Evolutionary conservation across 1,139 yeast species (phyloP).

Genomic region (Blastobotrys persicus): DNA sequence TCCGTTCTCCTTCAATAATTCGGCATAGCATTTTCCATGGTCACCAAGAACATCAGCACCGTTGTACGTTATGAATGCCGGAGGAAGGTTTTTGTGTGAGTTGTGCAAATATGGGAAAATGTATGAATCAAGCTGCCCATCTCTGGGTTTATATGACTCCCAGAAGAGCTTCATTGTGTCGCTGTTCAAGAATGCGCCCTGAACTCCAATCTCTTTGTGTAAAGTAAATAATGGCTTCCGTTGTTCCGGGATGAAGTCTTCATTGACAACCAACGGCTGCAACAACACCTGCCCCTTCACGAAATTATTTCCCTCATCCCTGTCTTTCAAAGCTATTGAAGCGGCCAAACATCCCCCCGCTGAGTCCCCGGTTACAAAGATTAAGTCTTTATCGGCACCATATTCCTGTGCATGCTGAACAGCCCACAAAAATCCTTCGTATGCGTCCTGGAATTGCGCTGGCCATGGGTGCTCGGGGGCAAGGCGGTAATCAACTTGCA

Average conservation of each 20-base stretch:
- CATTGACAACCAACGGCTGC: constrained; percentile 1
- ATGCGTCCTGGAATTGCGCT: constrained; percentile 48
- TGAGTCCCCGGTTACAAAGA: constrained; percentile 45
- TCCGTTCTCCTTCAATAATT: background rate
- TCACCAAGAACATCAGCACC: background rate
- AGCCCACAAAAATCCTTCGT: constrained; percentile 35
- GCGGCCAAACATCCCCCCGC: constrained; percentile 49
- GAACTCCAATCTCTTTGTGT: background rate
- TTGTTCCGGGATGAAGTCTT: background rate
- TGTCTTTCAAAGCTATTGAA: background rate
- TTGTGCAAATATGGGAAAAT: constrained; percentile 1
- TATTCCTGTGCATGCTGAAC: constrained; percentile 28
- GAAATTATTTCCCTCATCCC: background rate
- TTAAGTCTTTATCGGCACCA: constrained; percentile 35
- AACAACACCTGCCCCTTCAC: background rate
- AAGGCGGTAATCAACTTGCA: constrained; percentile 42
- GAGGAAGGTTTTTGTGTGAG: background rate
- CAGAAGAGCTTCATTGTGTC: background rate
- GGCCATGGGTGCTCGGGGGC: constrained; percentile 53
- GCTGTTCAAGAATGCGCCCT: background rate
- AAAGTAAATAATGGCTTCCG: background rate
- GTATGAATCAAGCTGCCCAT: background rate
- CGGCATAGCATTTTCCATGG: background rate
- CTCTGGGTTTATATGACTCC: background rate
- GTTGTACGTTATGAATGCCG: constrained; percentile 1